Evolutionary conservation across 345 rosid genomes (phyloP).

Genomic region (Brassica incana): DNA sequence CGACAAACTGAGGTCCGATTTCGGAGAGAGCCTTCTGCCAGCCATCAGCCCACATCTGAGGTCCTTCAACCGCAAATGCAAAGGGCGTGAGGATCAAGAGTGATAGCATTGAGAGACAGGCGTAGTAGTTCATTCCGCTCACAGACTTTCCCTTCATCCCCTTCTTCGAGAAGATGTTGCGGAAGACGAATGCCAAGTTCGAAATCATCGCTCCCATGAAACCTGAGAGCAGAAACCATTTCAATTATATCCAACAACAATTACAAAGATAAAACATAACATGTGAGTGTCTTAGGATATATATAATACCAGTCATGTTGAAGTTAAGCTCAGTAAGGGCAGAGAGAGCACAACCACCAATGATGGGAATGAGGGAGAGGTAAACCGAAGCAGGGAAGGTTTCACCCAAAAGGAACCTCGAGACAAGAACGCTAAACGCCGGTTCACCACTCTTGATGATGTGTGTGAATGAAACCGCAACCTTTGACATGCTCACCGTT

Average conservation of each 20-base stretch:
- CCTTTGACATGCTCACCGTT: conserved; percentile 99
- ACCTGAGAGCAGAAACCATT: conserved; percentile 50
- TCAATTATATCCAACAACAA: conserved; percentile 16
- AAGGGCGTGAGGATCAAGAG: conserved; percentile 89
- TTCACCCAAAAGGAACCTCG: conserved; percentile 87
- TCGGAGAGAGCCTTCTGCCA: conserved; percentile 68
- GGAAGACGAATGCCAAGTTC: conserved; percentile 87
- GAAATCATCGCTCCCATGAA: conserved; percentile 71
- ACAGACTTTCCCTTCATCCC: conserved; percentile 98
- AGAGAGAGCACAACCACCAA: conserved; percentile 99
- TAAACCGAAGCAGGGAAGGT: conserved; percentile 78
- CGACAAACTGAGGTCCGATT: conserved; percentile 79
- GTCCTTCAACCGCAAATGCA: conserved; percentile 97
- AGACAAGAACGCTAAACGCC: conserved; percentile 93
- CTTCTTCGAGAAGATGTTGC: conserved; percentile 92
- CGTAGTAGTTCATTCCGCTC: conserved; percentile 99
- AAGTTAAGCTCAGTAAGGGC: conserved; percentile 98
- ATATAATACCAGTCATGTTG: conserved; percentile 78
- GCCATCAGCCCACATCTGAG: conserved; percentile 94
- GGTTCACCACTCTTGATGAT: conserved; percentile 99
- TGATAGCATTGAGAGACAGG: conserved; percentile 91
- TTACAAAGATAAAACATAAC: neutral
- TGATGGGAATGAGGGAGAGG: conserved; percentile 83
- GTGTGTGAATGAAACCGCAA: conserved; percentile 97
- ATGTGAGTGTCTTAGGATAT: neutral